A percentile compares a stretch with the other conserved stretches of the same genome.
These are phyloP conservation scores for Epichloe scottii DNA, from an alignment of 2,329 filamentous ascomycete species.

Conservation along the genomic window DNA sequence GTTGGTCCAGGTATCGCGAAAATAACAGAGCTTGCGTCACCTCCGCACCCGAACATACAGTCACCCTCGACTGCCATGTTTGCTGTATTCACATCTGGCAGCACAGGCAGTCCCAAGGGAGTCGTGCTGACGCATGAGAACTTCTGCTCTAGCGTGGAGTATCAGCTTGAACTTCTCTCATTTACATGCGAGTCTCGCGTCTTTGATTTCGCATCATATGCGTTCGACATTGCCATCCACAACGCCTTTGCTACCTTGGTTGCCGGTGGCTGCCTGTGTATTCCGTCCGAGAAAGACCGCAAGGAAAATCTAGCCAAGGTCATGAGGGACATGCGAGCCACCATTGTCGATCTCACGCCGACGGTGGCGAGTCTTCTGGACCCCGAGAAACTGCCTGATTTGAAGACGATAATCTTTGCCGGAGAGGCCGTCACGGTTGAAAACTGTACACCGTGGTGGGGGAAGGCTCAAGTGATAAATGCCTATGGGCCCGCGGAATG, in stretches of 20 bases:
- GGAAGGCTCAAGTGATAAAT: background rate
- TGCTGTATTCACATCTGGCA: background rate
- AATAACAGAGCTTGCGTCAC: too few relatives aligned
- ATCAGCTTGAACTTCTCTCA: slow-evolving; percentile 16
- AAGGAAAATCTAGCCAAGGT: background rate
- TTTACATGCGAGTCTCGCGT: slow-evolving; percentile 17
- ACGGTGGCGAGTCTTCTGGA: background rate
- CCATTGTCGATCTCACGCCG: background rate
- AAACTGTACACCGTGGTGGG: background rate
- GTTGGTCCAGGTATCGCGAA: too few relatives aligned
- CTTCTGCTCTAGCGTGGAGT: slow-evolving; percentile 8
- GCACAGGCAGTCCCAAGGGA: background rate
- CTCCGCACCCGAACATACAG: too few relatives aligned
- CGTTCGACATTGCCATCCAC: slow-evolving; percentile 5
- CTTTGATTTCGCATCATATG: slow-evolving; percentile 11
- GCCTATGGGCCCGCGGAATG: slow-evolving; percentile 3
- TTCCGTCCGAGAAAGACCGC: slow-evolving; percentile 5
- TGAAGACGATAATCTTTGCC: background rate
- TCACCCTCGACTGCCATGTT: background rate
- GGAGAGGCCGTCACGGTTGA: background rate
- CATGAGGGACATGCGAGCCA: background rate
- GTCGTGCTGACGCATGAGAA: background rate
- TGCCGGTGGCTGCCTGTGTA: slow-evolving; percentile 5
- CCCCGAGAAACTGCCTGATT: background rate
- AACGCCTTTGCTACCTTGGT: slow-evolving; percentile 3